A percentile compares a stretch with the other conserved stretches of the same genome.
These are phyloP conservation scores for Daucus carota DNA, from an alignment of 129 eudicot genomes.

Conservation along the genomic window DNA sequence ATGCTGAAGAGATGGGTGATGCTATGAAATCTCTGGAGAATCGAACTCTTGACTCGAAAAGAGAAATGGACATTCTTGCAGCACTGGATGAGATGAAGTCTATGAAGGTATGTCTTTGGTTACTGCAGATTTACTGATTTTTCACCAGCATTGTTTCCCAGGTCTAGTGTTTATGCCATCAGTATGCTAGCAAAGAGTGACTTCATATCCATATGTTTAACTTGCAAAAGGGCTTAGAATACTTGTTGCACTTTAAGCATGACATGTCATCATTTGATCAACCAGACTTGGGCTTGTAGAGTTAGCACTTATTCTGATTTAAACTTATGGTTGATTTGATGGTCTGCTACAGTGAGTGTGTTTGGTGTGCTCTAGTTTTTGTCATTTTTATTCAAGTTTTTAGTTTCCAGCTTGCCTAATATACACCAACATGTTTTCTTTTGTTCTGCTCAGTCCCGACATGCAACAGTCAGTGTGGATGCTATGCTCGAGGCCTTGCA, in stretches of 20 bases:
- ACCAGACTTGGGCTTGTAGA: background rate
- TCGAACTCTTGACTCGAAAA: slow-evolving; percentile 41
- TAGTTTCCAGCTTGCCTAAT: background rate
- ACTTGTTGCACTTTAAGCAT: background rate
- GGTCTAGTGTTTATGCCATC: background rate
- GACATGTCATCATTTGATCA: background rate
- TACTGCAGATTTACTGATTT: background rate
- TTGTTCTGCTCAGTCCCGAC: slow-evolving; percentile 50
- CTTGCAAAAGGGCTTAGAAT: background rate
- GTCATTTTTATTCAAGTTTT: background rate
- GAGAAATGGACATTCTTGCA: slow-evolving; percentile 50
- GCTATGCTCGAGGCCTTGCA: slow-evolving; percentile 67
- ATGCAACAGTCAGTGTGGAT: slow-evolving; percentile 66
- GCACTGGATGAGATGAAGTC: slow-evolving; percentile 52
- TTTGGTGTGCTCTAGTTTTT: background rate
- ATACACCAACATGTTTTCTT: slow-evolving; percentile 15
- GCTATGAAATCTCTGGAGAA: slow-evolving; percentile 41
- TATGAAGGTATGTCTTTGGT: slow-evolving; percentile 26
- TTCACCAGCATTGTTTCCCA: background rate
- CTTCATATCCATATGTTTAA: background rate
- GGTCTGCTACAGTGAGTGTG: background rate
- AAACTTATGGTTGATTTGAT: background rate
- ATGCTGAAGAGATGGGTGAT: slow-evolving; percentile 16
- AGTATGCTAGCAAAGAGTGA: background rate
- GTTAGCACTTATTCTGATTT: background rate